Evolutionary conservation across 2,329 filamentous ascomycete genomes (phyloP).

Genomic region (Beauveria sp.): DNA sequence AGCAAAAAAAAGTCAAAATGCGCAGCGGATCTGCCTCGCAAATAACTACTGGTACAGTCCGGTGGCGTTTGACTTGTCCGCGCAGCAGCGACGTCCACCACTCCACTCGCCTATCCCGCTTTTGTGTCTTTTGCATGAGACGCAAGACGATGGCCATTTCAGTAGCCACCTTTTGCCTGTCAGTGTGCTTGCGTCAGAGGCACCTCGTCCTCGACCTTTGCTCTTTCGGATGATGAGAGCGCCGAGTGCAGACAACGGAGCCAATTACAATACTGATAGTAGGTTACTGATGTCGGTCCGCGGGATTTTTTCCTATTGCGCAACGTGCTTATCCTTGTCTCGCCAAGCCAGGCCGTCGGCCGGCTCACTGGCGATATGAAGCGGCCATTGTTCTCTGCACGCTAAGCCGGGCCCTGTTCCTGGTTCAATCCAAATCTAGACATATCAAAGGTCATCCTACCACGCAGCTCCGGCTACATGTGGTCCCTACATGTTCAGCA

Average conservation of each 20-base stretch:
- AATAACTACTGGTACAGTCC: background rate
- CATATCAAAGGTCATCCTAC: background rate
- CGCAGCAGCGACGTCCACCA: slow-evolving; percentile 1
- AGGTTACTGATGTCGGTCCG: background rate
- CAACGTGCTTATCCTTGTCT: background rate
- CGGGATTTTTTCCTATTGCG: background rate
- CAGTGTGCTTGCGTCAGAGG: background rate
- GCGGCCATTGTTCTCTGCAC: background rate
- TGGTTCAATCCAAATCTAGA: background rate
- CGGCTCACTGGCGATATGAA: background rate
- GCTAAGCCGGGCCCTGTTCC: background rate
- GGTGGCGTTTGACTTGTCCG: slow-evolving; percentile 3
- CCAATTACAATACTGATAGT: background rate
- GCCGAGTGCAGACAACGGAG: background rate
- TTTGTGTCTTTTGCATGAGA: background rate
- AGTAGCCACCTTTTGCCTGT: background rate
- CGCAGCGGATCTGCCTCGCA: background rate
- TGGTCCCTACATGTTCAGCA: background rate
- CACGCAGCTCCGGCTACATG: background rate
- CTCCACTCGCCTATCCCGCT: background rate
- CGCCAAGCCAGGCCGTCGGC: background rate
- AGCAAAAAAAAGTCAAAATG: slow-evolving; percentile 2
- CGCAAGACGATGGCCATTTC: background rate
- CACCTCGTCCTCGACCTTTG: background rate
- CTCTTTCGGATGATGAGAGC: background rate